Evolutionary conservation across 2,329 filamentous ascomycete species (phyloP), one percentile per base, ranked within the genome.

Genomic region (Botryotinia narcissicola): DNA sequence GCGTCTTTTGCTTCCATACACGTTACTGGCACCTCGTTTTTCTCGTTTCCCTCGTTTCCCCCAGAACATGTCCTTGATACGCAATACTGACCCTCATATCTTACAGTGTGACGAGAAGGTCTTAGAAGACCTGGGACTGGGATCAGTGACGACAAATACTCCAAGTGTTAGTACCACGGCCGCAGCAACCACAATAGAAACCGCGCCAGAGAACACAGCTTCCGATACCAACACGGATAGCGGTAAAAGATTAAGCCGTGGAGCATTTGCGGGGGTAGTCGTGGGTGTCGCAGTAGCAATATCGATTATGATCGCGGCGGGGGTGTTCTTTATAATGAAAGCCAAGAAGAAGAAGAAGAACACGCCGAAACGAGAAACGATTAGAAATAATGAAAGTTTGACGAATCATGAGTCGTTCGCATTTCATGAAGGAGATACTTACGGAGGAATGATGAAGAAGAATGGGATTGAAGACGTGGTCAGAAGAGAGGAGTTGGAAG

Each of bases 81-180:
- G 14, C n/a, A 29, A 57, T 57, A 32, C 51, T 57, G 51, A 57
- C 51, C 51, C n/a, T 29, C 14, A 32, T 29, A 9, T 57, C n/a
- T 29, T 57, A 18, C n/a, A 57, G 69, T 71, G 69, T 29, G 69
- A 71, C 44, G 40, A 63, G 32, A 40, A 71, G 29, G 25, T 63
- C 37, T 29, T 71, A 10, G 42, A 51, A 32, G 29, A 8, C 12
- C 59, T 62, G 29, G 69, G 69, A 37, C 25, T 71, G 10, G 54
- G 54, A 22, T 25, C 46, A 16, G 10, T 29, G n/a, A 40, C 42
- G 6, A 35, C 29, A 46, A 7, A 32, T 18, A 32, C 42, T 18
- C 1, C 25, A 25, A 61, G 32, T 37, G 22, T 25, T 16, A 22
- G 22, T 20, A 42, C 60, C n/a, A 62, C 60, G 14, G 25, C 60